Evolutionary conservation across 23 red algal species (phyloP).

Genomic region (Gracilaria domingensis): DNA sequence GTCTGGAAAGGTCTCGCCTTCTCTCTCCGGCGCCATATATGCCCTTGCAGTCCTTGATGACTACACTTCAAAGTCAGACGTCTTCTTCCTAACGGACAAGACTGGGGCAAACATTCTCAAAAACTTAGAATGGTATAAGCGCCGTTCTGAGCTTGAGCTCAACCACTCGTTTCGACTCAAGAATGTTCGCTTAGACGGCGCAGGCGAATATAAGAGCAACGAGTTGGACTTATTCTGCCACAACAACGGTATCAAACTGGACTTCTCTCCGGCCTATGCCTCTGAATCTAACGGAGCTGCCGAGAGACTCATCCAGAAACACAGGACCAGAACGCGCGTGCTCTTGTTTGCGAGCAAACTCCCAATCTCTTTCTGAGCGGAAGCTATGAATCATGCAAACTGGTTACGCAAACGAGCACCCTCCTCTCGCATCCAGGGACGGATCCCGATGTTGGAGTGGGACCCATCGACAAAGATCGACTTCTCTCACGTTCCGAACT

Average conservation of each 20-base stretch:
- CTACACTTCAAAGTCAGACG: not conserved
- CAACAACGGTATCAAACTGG: too few species aligned
- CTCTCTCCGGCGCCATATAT: not conserved
- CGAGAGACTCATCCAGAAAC: conserved; percentile 27
- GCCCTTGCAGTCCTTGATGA: not conserved
- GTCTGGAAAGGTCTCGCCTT: conserved; percentile 10
- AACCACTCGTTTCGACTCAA: conserved; percentile 14
- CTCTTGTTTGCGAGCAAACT: conserved; percentile 7
- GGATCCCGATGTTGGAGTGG: too few species aligned
- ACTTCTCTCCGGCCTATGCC: too few species aligned
- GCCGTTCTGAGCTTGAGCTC: not conserved
- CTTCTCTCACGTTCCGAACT: too few species aligned
- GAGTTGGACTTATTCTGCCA: not conserved
- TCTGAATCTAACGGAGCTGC: conserved; percentile 11
- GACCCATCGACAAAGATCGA: too few species aligned
- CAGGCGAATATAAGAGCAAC: conserved; percentile 31
- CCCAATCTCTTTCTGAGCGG: not conserved
- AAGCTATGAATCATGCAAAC: conserved; percentile 28
- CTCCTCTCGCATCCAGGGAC: too few species aligned
- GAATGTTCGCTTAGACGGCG: conserved; percentile 17
- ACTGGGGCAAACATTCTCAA: not conserved
- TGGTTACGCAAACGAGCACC: too few species aligned
- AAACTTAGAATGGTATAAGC: not conserved
- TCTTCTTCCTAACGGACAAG: conserved; percentile 10
- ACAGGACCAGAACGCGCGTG: not conserved